A percentile compares a stretch with the other conserved stretches of the same genome.
Evolutionary conservation across 2,329 filamentous ascomycete species (phyloP).

Genomic region (Nigrospora oryzae): DNA sequence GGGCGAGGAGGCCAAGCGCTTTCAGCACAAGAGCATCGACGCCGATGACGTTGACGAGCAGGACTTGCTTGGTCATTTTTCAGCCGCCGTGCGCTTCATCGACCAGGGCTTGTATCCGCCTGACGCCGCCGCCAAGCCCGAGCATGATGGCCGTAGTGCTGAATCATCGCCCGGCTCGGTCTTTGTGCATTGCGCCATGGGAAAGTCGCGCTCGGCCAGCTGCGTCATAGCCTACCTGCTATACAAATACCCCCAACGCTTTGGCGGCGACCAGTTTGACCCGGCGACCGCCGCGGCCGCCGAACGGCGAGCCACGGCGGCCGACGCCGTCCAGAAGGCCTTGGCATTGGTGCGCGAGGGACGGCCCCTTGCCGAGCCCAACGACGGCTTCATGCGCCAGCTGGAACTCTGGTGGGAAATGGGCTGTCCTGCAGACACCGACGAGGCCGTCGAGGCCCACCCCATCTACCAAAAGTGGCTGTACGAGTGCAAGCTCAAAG

Average conservation of each 20-base stretch:
- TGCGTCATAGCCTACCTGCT: slow-evolving; percentile 81
- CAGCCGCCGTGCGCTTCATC: slow-evolving; percentile 74
- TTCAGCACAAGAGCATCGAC: slow-evolving; percentile 69
- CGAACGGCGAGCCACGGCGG: slow-evolving; percentile 30
- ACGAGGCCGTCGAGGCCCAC: slow-evolving; percentile 48
- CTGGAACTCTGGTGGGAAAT: slow-evolving; percentile 81
- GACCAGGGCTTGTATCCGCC: slow-evolving; percentile 53
- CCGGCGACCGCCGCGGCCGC: slow-evolving; percentile 29
- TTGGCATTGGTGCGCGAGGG: slow-evolving; percentile 60
- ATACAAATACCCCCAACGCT: slow-evolving; percentile 50
- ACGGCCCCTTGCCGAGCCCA: slow-evolving; percentile 77
- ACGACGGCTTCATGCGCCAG: slow-evolving; percentile 85
- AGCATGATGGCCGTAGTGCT: slow-evolving; percentile 22
- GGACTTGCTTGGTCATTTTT: slow-evolving; percentile 75
- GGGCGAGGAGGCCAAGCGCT: slow-evolving; percentile 43
- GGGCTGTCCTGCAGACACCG: slow-evolving; percentile 60
- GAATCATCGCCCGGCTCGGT: slow-evolving; percentile 29
- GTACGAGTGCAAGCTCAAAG: slow-evolving; percentile 45
- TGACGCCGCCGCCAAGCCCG: slow-evolving; percentile 54
- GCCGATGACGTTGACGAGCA: slow-evolving; percentile 88
- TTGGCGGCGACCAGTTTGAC: slow-evolving; percentile 32
- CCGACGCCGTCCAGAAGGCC: slow-evolving; percentile 48
- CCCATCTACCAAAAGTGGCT: slow-evolving; percentile 71
- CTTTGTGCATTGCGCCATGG: slow-evolving; percentile 75
- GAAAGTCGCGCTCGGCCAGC: slow-evolving; percentile 86